Base-by-base conservation (phyloP, 2,329 filamentous ascomycete species). In the Cylindrodendrum hubeiense region DNA sequence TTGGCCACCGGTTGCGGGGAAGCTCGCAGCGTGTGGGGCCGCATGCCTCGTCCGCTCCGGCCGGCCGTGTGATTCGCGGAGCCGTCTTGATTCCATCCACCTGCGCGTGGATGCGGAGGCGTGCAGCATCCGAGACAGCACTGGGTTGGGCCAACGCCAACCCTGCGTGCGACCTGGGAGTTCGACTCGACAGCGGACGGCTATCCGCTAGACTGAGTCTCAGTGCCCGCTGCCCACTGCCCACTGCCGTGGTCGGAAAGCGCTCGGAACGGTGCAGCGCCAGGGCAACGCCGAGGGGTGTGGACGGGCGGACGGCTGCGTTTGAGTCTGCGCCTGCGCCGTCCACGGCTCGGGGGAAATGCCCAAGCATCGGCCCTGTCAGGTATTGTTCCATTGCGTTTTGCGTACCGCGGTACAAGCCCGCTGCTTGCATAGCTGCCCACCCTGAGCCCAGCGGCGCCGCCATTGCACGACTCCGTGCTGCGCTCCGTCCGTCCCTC, bases 1-100 rank as follows among this genome's bases (percentile, higher is more conserved):
- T 75, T 71, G 73, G 70, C 62, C 67, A 69, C 46, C 54, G 60
- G 55, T 56, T 74, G 71, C 74, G 72, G 72, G 72, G 72, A 73
- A 70, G 62, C 67, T 73, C 63, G 53, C 58, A 57, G 65, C 49
- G 43, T 37, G 22, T 62, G 65, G 67, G 65, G 69, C 68, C 66
- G 69, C 66, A 57, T 49, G 53, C 53, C 50, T 69, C 53, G 39
- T 65, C 68, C 63, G 64, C 65, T 62, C 61, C 60, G 62, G 33
- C 46, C 60, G 67, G 60, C 62, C 64, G 49, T 70, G 63, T 74
- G 71, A 74, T 74, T 74, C 68, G 71, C 65, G 63, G 69, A 72
- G 53, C 56, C 62, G 71, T 72, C 39, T 19, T 43, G 19, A 30
- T 55, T 63, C 46, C 63, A 66, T 67, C 71, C 71, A 71, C 68